Conservation (phyloP, 345 rosid species). For the Corymbia maculata region DNA sequence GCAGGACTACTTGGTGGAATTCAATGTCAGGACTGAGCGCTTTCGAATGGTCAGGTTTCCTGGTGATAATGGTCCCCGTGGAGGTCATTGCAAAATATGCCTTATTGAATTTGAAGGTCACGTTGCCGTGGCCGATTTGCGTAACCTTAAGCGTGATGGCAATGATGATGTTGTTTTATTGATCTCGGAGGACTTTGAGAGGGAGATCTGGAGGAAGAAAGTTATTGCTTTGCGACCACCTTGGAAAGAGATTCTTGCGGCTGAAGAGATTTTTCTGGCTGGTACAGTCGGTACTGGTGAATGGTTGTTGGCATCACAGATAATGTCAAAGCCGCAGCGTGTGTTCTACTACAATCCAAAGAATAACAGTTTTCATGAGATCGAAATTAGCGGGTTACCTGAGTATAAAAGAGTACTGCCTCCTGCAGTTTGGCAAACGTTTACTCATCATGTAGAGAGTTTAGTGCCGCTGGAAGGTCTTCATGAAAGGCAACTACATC, state of each 20-base stretch:
- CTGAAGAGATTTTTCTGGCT: background rate
- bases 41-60: background rate
- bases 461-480: background rate
- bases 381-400: background rate
- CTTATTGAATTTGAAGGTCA: background rate
- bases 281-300: background rate
- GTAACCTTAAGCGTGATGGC: background rate
- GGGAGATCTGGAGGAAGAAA: background rate
- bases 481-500: background rate
- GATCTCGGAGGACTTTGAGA: background rate
- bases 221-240: background rate
- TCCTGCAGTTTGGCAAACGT: background rate
- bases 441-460: background rate
- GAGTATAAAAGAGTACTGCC: background rate
- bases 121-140: background rate
- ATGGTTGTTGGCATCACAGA: background rate
- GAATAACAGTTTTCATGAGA: background rate
- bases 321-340: background rate
- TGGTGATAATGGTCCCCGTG: background rate
- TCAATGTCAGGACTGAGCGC: background rate
- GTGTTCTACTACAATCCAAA: background rate
- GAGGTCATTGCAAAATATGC: background rate
- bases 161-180: background rate
- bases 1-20: background rate
- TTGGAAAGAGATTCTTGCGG: conserved; percentile 6